These are phyloP conservation scores for Arctium minus DNA, from an alignment of 129 eudicot genomes.

Conservation along the genomic window DNA sequence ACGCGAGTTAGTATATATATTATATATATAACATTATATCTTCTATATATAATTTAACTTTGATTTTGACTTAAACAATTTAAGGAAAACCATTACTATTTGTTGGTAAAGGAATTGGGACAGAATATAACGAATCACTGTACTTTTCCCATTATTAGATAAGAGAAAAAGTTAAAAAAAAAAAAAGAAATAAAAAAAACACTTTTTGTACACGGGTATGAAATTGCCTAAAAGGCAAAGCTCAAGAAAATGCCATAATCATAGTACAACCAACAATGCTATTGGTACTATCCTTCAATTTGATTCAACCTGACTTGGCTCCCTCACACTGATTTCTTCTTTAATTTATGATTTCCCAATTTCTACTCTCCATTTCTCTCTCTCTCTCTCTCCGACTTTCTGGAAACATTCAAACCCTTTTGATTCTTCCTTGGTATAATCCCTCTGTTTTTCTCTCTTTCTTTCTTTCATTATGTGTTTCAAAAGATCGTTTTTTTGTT, in stretches of 20 bases:
- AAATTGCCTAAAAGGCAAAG: slow-evolving; percentile 6
- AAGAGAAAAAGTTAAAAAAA: neutral
- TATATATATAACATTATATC: too few relatives aligned
- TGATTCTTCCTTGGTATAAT: slow-evolving; percentile 26
- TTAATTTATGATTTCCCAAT: neutral
- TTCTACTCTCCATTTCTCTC: slow-evolving; percentile 11
- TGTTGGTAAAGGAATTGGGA: neutral
- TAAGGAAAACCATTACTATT: too few relatives aligned
- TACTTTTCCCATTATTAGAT: neutral
- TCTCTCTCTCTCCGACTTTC: slow-evolving; percentile 17
- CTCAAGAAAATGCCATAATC: slow-evolving; percentile 9
- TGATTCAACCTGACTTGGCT: slow-evolving; percentile 30
- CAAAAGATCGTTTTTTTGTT: slow-evolving; percentile 8
- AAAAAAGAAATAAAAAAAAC: neutral
- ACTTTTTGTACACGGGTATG: slow-evolving; percentile 7
- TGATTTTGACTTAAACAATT: too few relatives aligned
- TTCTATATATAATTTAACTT: too few relatives aligned
- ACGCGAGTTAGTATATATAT: too few relatives aligned
- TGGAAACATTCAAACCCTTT: slow-evolving; percentile 22
- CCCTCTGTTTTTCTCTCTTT: neutral
- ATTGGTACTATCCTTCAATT: neutral
- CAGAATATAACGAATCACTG: neutral
- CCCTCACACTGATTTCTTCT: slow-evolving; percentile 24
- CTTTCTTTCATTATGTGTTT: neutral
- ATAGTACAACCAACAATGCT: slow-evolving; percentile 20